Evolutionary conservation across 2,329 filamentous ascomycete species (phyloP).

Genomic region (Aureobasidium lini): DNA sequence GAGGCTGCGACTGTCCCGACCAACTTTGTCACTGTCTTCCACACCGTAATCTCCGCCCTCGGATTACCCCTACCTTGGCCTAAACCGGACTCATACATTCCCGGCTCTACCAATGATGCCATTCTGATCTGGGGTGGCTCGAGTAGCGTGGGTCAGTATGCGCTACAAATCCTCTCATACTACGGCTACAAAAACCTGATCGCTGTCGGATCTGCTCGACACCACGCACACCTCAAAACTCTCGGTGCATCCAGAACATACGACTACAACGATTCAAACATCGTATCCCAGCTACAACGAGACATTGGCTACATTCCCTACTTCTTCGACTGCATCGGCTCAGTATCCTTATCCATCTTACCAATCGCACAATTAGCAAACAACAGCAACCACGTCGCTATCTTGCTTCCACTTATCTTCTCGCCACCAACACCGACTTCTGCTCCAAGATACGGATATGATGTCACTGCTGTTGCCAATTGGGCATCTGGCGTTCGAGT

Average conservation of each 20-base stretch:
- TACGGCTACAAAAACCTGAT: constrained; percentile 29
- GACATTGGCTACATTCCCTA: constrained; percentile 32
- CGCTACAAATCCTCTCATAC: no score
- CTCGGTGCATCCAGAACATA: constrained; percentile 19
- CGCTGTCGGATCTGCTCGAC: constrained; percentile 22
- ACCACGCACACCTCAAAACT: constrained; percentile 23
- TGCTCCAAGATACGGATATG: constrained; percentile 49
- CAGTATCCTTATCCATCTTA: constrained; percentile 38
- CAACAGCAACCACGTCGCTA: constrained; percentile 29
- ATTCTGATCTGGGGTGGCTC: no score
- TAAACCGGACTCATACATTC: no score
- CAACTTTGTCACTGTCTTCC: no score
- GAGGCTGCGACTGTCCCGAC: no score
- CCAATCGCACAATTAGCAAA: constrained; percentile 46
- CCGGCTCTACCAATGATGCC: no score
- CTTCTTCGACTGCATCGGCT: constrained; percentile 52
- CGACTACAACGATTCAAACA: constrained; percentile 22
- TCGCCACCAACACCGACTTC: constrained; percentile 42
- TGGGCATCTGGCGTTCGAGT: constrained; percentile 49
- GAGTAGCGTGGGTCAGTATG: no score
- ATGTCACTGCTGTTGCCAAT: constrained; percentile 35
- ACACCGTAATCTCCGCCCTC: no score
- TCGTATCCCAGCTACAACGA: constrained; percentile 23
- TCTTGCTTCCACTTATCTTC: constrained; percentile 54
- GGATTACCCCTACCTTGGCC: no score